Percentiles rank a stretch among this genome's conserved stretches.
Evolutionary conservation across 1,139 yeast genomes (phyloP).

Genomic region (Pichia kudriavzevii): DNA sequence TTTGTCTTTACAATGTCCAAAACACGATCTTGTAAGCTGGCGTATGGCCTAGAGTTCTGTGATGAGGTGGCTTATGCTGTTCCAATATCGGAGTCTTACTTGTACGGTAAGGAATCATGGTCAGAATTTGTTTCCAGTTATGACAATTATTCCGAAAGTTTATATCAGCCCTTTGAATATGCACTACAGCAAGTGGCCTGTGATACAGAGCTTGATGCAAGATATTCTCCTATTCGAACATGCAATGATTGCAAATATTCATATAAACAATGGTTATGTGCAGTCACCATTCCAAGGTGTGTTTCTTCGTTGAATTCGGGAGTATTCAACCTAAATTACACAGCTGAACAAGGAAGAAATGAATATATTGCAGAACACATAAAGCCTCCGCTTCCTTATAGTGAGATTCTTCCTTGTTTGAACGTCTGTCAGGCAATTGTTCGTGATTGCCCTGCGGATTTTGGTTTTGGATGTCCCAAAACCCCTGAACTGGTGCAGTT

Average conservation of each 20-base stretch:
- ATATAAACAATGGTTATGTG: conserved; percentile 85
- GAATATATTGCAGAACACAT: conserved; percentile 48
- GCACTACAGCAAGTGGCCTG: conserved; percentile 77
- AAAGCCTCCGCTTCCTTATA: conserved; percentile 55
- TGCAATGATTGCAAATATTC: conserved; percentile 68
- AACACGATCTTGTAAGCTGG: conserved; percentile 56
- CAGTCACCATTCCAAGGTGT: conserved; percentile 87
- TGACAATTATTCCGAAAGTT: conserved; percentile 51
- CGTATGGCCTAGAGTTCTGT: conserved; percentile 73
- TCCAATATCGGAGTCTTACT: conserved; percentile 43
- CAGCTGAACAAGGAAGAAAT: conserved; percentile 52
- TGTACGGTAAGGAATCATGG: conserved; percentile 21
- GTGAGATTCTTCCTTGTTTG: conserved; percentile 80
- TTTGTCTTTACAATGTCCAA: conserved; percentile 56
- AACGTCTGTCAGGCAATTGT: conserved; percentile 73
- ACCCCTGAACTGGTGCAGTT: conserved; percentile 31
- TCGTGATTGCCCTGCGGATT: conserved; percentile 73
- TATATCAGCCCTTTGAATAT: conserved; percentile 61
- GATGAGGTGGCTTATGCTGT: conserved; percentile 79
- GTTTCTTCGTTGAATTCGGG: conserved; percentile 37
- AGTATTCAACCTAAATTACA: conserved; percentile 41
- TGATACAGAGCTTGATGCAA: conserved; percentile 59
- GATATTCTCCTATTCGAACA: conserved; percentile 64
- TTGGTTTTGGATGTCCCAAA: conserved; percentile 69
- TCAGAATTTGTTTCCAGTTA: conserved; percentile 39